A percentile compares a stretch with the other conserved stretches of the same genome.
These are phyloP conservation scores for Thelonectria olida DNA, from an alignment of 2,329 filamentous ascomycete species.

Conservation along the genomic window DNA sequence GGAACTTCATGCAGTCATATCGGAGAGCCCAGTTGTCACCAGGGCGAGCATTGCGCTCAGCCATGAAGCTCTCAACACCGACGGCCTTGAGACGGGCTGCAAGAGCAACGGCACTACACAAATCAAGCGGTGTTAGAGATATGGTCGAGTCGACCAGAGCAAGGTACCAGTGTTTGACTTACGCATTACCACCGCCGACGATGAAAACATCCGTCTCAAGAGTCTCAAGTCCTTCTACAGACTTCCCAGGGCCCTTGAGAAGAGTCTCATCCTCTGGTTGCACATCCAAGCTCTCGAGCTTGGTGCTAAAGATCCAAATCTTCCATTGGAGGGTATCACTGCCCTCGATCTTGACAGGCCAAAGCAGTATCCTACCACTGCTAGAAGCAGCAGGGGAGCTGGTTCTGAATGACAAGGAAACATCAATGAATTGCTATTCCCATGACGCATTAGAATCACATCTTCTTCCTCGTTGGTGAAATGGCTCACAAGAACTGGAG, in stretches of 20 bases:
- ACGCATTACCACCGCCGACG: constrained; percentile 29
- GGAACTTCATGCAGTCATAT: constrained; percentile 28
- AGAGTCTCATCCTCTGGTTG: constrained; percentile 16
- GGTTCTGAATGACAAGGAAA: constrained; percentile 15
- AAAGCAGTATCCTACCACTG: constrained; percentile 15
- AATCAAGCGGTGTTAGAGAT: neutral
- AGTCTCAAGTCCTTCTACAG: rapidly evolving
- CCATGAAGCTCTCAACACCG: constrained; percentile 23
- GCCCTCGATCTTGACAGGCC: neutral
- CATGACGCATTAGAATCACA: neutral
- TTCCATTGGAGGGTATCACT: constrained; percentile 1
- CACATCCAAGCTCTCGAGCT: constrained; percentile 14
- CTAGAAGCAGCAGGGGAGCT: constrained; percentile 1
- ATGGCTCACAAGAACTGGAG: constrained; percentile 17
- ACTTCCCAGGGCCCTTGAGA: neutral
- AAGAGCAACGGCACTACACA: neutral
- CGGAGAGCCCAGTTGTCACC: constrained; percentile 29
- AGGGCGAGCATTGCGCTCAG: constrained; percentile 12
- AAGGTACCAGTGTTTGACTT: neutral
- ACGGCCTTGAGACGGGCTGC: constrained; percentile 26
- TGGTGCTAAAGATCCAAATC: constrained; percentile 31
- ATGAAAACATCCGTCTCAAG: constrained; percentile 23
- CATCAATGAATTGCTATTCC: constrained; percentile 24
- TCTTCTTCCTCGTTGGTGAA: neutral
- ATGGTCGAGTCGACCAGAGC: neutral